These are phyloP conservation scores for Rhodomyrtus tomentosa DNA, from an alignment of 345 rosid genomes.

Conservation along the genomic window DNA sequence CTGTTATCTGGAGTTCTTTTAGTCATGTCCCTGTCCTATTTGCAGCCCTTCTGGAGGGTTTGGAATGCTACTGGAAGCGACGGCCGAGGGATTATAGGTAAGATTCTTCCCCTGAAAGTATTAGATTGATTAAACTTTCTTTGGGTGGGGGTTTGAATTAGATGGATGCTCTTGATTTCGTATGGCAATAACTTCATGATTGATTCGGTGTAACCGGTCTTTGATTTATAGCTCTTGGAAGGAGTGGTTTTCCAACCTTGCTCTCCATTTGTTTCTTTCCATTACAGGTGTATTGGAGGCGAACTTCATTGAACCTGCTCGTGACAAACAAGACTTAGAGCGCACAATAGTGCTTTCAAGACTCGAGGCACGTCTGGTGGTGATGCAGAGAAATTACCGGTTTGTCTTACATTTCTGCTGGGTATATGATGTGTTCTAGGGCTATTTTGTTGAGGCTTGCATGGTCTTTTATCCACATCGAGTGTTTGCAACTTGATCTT, in stretches of 20 bases:
- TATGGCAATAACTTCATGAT: not conserved
- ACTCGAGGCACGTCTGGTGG: constrained; percentile 33
- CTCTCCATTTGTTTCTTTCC: not conserved
- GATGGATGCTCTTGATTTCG: not conserved
- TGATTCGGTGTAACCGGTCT: too few relatives aligned
- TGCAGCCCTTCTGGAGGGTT: constrained; percentile 81
- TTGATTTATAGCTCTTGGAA: not conserved
- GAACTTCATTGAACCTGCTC: constrained; percentile 78
- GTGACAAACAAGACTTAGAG: constrained; percentile 83
- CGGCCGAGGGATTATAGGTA: constrained; percentile 80
- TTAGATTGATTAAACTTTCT: not conserved
- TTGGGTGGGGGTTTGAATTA: not conserved
- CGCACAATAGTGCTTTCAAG: constrained; percentile 45
- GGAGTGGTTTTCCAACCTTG: not conserved
- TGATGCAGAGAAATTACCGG: constrained; percentile 49
- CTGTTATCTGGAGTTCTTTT: not conserved
- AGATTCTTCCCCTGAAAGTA: not conserved
- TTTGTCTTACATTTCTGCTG: constrained; percentile 3
- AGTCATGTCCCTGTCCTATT: not conserved
- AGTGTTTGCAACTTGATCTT: not conserved
- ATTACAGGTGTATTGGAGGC: constrained; percentile 61
- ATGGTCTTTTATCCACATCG: not conserved
- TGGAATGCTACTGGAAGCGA: constrained; percentile 83
- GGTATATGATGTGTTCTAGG: not conserved
- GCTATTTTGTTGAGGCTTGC: not conserved